Evolutionary conservation across 345 rosid species (phyloP), one percentile per base, ranked within the genome.

Genomic region (Schrenkiella parvula): DNA sequence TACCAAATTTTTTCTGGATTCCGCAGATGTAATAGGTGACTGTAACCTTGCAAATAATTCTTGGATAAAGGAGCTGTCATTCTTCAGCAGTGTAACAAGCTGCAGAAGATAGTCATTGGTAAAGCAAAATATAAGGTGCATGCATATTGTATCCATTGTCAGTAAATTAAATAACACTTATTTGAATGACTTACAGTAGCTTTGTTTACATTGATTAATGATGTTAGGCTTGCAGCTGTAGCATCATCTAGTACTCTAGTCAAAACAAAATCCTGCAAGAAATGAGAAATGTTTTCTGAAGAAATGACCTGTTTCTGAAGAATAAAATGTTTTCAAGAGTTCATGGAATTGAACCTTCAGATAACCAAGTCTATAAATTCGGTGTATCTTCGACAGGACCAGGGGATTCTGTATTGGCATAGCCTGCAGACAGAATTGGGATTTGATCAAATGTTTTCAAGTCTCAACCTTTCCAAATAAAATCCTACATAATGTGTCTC

Each of bases 1-100:
- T 81, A 93, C 98, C 97, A 93, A 77, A 80, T 85, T 84, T 68
- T 83, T 93, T 89, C 80, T 87, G 32, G 96, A 91, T 62, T 86
- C 89, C 42, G 80, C 81, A 58, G 89, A 82, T 43, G 89, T 80
- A 51, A 79, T 29, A 1, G 92, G 84, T 22, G 90, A 85, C 66
- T 76, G 80, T 83, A 93, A 75, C 82, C 83, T 89, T 32, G 85
- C 88, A 82, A 93, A 93, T 68, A 89, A 66, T 66, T 91, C 96
- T 79, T 86, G 96, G 81, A 93, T 83, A 80, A 90, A 89, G 70
- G 87, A 82, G 71, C 28, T 85, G 72, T 91, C 96, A 81, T 89
- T 89, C 77, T 88, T 91, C 66, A 93, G 84, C 71, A 74, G 74
- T 64, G 97, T 87, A 69, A 87, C 87, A 74, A 93, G 87, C 98